These are phyloP conservation scores for Ambrosia trifida DNA, from an alignment of 129 eudicot species.

Conservation along the genomic window DNA sequence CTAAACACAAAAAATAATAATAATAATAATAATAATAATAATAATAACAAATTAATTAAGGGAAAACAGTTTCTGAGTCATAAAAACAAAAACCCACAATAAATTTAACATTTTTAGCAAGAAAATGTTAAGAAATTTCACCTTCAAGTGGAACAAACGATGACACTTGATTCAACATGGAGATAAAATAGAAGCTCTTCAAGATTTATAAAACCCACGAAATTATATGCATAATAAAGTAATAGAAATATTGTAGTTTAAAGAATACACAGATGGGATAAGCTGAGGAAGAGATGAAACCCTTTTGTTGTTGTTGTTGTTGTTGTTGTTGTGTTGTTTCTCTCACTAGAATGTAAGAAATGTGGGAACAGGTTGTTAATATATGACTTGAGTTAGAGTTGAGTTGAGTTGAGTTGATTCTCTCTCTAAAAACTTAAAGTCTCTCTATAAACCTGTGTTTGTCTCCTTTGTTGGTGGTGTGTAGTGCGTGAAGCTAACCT, in stretches of 20 bases:
- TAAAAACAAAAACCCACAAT: not conserved
- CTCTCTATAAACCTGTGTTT: constrained; percentile 36
- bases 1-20: constrained; percentile 8
- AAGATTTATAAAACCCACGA: constrained; percentile 10
- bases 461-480: constrained; percentile 49
- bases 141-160: constrained; percentile 44
- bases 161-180: constrained; percentile 37
- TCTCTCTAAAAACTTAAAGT: constrained; percentile 32
- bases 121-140: constrained; percentile 22
- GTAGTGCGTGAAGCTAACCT: constrained; percentile 57
- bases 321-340: constrained; percentile 1
- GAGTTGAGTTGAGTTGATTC: constrained; percentile 31
- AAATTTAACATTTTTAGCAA: constrained; percentile 2
- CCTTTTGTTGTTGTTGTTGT: too few relatives aligned
- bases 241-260: constrained; percentile 20
- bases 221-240: constrained; percentile 19
- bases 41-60: constrained; percentile 20
- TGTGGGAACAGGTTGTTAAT: constrained; percentile 55
- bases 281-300: constrained; percentile 3
- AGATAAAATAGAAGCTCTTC: constrained; percentile 19
- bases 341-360: constrained; percentile 47
- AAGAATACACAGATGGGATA: constrained; percentile 36
- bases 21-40: constrained; percentile 9
- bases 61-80: constrained; percentile 7
- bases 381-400: constrained; percentile 57